These are phyloP conservation scores for Castanea sativa DNA, from an alignment of 306 rosid species.

Conservation along the genomic window DNA sequence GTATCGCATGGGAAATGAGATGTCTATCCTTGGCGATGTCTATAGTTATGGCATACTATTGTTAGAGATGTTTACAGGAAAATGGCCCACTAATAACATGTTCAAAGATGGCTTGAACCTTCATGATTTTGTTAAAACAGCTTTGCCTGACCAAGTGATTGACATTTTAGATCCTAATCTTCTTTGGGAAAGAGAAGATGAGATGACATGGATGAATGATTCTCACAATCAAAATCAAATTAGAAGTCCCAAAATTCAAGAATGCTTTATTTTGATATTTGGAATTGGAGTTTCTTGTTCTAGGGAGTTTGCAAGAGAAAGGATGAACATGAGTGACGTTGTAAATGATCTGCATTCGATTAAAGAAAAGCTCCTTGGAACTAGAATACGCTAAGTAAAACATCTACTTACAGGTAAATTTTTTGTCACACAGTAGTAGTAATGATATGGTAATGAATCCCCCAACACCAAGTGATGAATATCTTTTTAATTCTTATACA, in stretches of 20 bases:
- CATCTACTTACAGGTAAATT: no score
- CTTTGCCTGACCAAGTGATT: background rate
- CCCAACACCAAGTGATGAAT: no score
- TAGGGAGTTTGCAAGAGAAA: background rate
- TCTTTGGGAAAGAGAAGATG: background rate
- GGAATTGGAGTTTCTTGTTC: background rate
- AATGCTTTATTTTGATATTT: no score
- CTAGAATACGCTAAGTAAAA: background rate
- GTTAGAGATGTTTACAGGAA: no score
- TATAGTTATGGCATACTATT: no score
- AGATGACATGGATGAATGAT: background rate
- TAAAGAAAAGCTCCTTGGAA: background rate
- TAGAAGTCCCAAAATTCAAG: no score
- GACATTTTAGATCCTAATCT: background rate
- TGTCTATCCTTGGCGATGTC: no score
- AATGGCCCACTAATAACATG: background rate
- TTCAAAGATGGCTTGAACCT: background rate
- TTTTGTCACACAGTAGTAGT: no score
- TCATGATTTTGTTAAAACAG: background rate
- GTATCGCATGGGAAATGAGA: no score
- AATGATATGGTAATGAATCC: no score
- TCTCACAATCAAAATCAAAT: background rate
- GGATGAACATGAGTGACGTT: background rate
- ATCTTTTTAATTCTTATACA: no score
- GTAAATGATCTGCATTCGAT: background rate